phyloP scores from a whole-genome alignment of 768 basidiomycete species.

The Leccinellum rugosiceps region DNA sequence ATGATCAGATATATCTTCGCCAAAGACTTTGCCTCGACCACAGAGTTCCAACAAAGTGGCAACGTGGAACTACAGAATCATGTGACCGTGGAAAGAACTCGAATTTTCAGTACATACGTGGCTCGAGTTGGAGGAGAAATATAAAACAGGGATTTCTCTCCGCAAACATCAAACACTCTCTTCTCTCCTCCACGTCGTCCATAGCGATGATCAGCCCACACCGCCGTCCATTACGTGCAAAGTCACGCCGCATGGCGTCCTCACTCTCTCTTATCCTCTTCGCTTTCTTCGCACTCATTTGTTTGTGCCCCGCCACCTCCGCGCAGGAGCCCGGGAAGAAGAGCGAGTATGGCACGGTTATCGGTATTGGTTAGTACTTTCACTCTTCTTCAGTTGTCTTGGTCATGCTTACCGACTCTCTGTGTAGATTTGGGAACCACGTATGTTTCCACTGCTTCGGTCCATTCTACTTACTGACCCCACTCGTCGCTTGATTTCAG shows the following conservation, averaged over 20 bases:
- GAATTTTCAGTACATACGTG: conserved; percentile 25
- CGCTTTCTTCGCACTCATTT: conserved; percentile 67
- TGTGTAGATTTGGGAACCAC: conserved; percentile 85
- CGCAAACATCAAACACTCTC: conserved; percentile 4
- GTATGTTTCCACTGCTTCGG: conserved; percentile 36
- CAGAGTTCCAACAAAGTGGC: neutral
- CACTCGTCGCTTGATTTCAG: conserved; percentile 38
- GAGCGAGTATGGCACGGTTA: conserved; percentile 85
- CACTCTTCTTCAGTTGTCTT: accelerated
- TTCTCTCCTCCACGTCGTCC: conserved; percentile 12
- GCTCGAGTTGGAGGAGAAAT: conserved; percentile 13
- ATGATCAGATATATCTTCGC: too few species aligned
- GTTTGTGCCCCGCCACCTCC: conserved; percentile 60
- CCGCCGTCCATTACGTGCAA: conserved; percentile 52
- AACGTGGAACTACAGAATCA: conserved; percentile 1
- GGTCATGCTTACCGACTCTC: conserved; percentile 3
- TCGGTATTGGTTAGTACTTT: conserved; percentile 76
- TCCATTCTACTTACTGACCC: neutral
- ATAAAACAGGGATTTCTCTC: conserved; percentile 19
- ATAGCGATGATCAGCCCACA: conserved; percentile 26
- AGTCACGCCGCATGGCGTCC: conserved; percentile 52
- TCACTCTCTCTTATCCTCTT: conserved; percentile 60
- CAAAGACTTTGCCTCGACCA: too few species aligned
- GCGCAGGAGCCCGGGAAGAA: conserved; percentile 57
- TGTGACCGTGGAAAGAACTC: conserved; percentile 27